phyloP scores from a whole-genome alignment of 108 stramenopile species.

The Aurantiochytrium sp. region DNA sequence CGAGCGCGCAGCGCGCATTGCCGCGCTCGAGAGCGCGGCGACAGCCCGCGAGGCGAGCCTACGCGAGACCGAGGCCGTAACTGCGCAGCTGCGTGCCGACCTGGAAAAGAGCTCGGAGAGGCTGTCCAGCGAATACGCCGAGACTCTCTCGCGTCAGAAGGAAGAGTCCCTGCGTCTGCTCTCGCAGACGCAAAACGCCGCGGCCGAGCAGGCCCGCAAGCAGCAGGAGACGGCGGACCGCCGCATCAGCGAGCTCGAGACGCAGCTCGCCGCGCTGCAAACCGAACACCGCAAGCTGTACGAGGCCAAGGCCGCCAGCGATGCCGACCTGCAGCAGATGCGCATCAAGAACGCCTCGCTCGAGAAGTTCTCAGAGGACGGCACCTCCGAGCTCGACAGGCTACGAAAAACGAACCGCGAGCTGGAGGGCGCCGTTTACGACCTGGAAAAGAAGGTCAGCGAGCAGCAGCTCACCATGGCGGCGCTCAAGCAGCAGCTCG shows the following conservation, averaged over 20 bases:
- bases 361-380: neutral
- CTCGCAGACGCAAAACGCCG: conserved; percentile 19
- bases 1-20: neutral
- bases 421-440: neutral
- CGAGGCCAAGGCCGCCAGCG: neutral
- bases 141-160: conserved; percentile 16
- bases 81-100: neutral
- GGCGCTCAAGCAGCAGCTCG: neutral
- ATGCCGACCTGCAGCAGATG: neutral
- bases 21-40: neutral
- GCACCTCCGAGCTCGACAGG: neutral
- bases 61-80: neutral
- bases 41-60: neutral
- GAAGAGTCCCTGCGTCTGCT: conserved; percentile 7
- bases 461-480: conserved; percentile 19
- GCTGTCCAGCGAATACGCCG: neutral
- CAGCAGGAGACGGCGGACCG: conserved; percentile 15
- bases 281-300: conserved; percentile 21
- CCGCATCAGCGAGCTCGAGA: neutral
- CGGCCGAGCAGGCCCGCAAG: neutral
- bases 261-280: neutral
- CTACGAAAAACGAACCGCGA: neutral
- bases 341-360: neutral
- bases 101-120: neutral
- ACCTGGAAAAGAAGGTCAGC: neutral